Percentiles rank a stretch among this genome's conserved stretches.
These are phyloP conservation scores for Eragrostis curvula DNA, from an alignment of 176 grass and related monocot species.

Conservation along the genomic window DNA sequence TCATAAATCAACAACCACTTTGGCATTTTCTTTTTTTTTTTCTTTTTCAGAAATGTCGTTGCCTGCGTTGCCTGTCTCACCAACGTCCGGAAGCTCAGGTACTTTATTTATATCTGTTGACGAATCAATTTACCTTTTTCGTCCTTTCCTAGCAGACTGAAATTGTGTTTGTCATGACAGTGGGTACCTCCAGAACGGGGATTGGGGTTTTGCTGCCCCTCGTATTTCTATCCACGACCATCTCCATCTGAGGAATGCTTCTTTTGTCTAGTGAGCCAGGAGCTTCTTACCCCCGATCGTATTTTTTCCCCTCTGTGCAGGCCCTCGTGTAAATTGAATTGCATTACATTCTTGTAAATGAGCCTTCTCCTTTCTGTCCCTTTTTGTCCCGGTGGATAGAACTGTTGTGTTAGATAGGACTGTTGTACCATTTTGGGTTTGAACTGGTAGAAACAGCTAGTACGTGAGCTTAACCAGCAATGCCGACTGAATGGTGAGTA, in stretches of 20 bases:
- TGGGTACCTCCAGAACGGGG: conserved; percentile 54
- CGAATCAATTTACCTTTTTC: neutral
- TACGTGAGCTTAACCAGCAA: neutral
- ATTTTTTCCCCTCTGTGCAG: conserved; percentile 52
- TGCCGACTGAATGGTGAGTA: neutral
- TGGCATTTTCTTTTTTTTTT: conserved; percentile 31
- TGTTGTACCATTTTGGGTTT: conserved; percentile 48
- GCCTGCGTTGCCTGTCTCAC: conserved; percentile 79
- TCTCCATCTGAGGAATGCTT: conserved; percentile 42
- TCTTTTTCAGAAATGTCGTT: conserved; percentile 92
- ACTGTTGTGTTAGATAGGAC: conserved; percentile 34
- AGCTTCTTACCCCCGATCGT: conserved; percentile 12
- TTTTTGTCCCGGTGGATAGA: conserved; percentile 48
- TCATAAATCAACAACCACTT: conserved; percentile 1
- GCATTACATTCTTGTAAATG: conserved; percentile 63
- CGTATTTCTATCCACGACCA: conserved; percentile 38
- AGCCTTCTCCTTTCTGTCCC: conserved; percentile 32
- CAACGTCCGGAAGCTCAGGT: conserved; percentile 75
- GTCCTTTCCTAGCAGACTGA: conserved; percentile 13
- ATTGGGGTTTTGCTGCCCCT: conserved; percentile 40
- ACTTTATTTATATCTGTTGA: conserved; percentile 21
- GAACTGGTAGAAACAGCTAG: conserved; percentile 21
- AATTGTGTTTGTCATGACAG: neutral
- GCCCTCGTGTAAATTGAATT: conserved; percentile 62
- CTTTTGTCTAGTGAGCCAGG: conserved; percentile 33